Percentiles rank a stretch among this genome's conserved stretches.
Evolutionary conservation across 2,329 filamentous ascomycete genomes (phyloP).

Genomic region (Epichloe gansuensis): DNA sequence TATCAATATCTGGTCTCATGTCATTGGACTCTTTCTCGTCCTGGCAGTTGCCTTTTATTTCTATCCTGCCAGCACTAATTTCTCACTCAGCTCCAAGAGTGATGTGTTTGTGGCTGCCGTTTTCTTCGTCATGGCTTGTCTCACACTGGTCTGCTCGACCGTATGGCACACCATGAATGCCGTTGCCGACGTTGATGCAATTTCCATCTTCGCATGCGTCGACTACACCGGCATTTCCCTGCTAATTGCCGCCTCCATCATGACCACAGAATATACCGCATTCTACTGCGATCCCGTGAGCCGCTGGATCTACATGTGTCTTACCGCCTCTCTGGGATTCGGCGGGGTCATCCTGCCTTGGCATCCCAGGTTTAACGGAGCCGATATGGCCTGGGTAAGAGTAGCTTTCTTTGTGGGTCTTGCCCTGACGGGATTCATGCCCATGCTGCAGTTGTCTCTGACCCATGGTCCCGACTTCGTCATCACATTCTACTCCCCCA

Average conservation of each 20-base stretch:
- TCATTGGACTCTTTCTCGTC: constrained; percentile 77
- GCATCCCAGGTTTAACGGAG: constrained; percentile 88
- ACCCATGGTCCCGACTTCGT: constrained; percentile 71
- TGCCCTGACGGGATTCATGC: constrained; percentile 77
- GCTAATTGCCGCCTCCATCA: constrained; percentile 87
- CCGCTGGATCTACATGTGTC: constrained; percentile 72
- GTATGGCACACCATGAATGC: constrained; percentile 99
- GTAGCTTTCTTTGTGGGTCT: constrained; percentile 87
- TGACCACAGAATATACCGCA: constrained; percentile 96
- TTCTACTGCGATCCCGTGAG: constrained; percentile 94
- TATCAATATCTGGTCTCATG: constrained; percentile 97
- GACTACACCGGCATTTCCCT: constrained; percentile 97
- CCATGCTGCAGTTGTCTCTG: constrained; percentile 68
- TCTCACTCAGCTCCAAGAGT: constrained; percentile 70
- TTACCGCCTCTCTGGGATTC: constrained; percentile 69
- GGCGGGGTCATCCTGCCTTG: constrained; percentile 86
- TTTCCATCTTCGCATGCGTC: constrained; percentile 93
- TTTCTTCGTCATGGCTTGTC: constrained; percentile 92
- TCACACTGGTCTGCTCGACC: constrained; percentile 87
- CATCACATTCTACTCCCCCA: constrained; percentile 77
- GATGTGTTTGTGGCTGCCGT: constrained; percentile 85
- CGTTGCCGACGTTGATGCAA: constrained; percentile 75
- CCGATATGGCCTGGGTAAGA: constrained; percentile 84
- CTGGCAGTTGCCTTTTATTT: constrained; percentile 88
- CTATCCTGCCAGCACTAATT: constrained; percentile 80